Evolutionary conservation across 169 alveolate species (phyloP).

Genomic region (Plasmodium fragile): DNA sequence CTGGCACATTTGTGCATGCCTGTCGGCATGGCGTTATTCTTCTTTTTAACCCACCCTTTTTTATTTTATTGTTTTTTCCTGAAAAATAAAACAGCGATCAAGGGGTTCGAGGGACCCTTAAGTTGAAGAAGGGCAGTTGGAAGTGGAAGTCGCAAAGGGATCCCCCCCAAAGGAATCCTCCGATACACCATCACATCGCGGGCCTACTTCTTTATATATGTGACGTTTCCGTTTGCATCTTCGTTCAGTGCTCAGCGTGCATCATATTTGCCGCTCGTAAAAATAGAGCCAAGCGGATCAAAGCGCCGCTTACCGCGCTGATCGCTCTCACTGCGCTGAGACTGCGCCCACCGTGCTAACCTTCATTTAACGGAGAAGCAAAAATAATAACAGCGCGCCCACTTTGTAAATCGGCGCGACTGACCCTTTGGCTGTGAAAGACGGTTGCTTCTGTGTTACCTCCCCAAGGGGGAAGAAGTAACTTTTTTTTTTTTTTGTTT

Average conservation of each 20-base stretch:
- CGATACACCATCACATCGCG: background rate
- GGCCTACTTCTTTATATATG: background rate
- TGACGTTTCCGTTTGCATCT: background rate
- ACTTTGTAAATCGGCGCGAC: background rate
- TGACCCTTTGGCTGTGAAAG: background rate
- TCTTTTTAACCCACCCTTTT: background rate
- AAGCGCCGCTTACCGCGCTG: background rate
- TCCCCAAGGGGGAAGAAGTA: background rate
- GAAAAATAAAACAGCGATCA: conserved; percentile 24
- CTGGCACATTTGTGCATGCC: background rate
- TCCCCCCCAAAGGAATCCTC: background rate
- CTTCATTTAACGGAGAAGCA: background rate
- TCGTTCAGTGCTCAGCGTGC: background rate
- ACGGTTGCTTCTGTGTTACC: background rate
- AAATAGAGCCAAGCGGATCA: background rate
- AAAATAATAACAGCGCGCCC: background rate
- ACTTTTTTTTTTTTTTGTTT: background rate
- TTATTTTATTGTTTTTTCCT: background rate
- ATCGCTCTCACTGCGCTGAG: background rate
- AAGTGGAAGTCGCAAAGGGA: background rate
- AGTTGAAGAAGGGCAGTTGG: background rate
- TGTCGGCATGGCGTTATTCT: background rate
- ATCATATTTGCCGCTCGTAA: background rate
- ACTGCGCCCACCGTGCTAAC: background rate
- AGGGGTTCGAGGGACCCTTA: conserved; percentile 72